phyloP scores from a whole-genome alignment of 345 rosid genomes.

The Pugionium cornutum region DNA sequence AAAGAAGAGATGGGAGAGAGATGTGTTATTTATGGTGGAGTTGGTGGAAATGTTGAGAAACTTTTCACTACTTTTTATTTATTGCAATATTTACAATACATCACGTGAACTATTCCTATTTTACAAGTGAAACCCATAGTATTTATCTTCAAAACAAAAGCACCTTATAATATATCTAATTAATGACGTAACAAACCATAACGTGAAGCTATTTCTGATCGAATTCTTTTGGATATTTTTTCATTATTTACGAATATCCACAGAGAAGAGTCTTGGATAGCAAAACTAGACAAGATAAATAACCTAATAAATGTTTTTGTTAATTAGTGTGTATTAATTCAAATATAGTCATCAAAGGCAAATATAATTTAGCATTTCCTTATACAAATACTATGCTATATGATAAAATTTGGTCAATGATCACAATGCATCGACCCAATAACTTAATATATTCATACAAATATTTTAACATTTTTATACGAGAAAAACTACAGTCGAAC shows the following conservation, averaged over 20 bases:
- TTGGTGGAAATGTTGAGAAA: slow-evolving; percentile 43
- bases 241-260: background rate
- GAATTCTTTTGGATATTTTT: slow-evolving; percentile 15
- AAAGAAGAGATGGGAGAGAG: slow-evolving; percentile 34
- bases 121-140: slow-evolving; percentile 20
- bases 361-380: background rate
- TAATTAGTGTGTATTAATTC: too few relatives aligned
- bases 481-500: too few relatives aligned
- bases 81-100: slow-evolving; percentile 21
- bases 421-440: too few relatives aligned
- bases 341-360: background rate
- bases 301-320: too few relatives aligned
- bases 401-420: too few relatives aligned
- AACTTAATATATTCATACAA: too few relatives aligned
- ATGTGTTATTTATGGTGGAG: slow-evolving; percentile 52
- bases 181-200: slow-evolving; percentile 28
- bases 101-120: slow-evolving; percentile 22
- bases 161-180: background rate
- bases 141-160: slow-evolving; percentile 16
- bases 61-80: slow-evolving; percentile 25
- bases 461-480: too few relatives aligned
- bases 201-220: slow-evolving; percentile 26
- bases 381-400: background rate
- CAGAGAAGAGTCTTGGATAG: background rate
- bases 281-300: background rate